A percentile compares a stretch with the other conserved stretches of the same genome.
Conservation (phyloP, 148 eudicot genomes). For the Arbutus unedo region DNA sequence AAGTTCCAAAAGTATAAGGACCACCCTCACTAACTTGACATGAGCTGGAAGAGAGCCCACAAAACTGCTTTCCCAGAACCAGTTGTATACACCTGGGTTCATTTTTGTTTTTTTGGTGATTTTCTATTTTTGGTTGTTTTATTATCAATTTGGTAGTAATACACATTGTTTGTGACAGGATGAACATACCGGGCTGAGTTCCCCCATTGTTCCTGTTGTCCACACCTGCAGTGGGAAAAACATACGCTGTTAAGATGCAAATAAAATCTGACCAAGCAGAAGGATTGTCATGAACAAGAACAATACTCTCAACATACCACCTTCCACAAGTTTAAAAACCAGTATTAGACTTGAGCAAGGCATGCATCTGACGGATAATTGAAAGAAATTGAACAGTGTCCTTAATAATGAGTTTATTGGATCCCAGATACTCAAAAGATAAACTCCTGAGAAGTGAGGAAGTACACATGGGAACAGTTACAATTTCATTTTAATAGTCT, state of each 20-base stretch:
- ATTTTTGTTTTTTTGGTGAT: background rate
- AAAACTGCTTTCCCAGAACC: constrained; percentile 5
- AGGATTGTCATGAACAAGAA: background rate
- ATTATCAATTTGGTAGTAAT: background rate
- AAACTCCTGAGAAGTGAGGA: background rate
- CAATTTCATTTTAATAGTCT: too few relatives aligned
- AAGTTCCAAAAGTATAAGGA: background rate
- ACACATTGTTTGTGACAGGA: background rate
- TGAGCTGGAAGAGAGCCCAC: background rate
- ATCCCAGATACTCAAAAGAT: background rate
- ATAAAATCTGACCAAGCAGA: background rate
- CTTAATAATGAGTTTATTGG: background rate
- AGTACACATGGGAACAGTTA: background rate
- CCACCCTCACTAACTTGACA: background rate
- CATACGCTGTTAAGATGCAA: background rate
- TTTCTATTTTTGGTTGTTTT: background rate
- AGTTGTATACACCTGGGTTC: background rate
- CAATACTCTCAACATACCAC: background rate
- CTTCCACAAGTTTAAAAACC: background rate
- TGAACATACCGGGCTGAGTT: constrained; percentile 88
- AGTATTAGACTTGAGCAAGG: background rate
- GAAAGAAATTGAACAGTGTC: background rate
- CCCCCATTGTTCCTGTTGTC: constrained; percentile 99
- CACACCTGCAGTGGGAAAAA: constrained; percentile 59
- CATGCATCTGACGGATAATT: background rate